Evolutionary conservation across 345 rosid genomes (phyloP).

Genomic region (Combretum micranthum): DNA sequence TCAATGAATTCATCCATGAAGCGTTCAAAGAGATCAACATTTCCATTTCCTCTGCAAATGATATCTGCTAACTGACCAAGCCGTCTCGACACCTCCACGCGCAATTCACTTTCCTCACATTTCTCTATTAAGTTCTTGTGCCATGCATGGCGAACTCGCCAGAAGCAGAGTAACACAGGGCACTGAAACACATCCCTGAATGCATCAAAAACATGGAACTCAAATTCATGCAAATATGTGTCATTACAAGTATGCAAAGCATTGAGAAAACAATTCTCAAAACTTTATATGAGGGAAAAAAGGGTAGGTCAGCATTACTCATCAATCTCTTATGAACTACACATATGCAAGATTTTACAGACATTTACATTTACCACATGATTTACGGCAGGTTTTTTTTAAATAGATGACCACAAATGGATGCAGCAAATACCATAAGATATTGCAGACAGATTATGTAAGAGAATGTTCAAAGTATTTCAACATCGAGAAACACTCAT

Average conservation of each 20-base stretch:
- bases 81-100: conserved; percentile 47
- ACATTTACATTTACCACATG: no score
- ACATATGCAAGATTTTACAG: no score
- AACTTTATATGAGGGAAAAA: no score
- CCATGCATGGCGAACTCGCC: conserved; percentile 88
- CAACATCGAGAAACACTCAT: no score
- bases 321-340: no score
- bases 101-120: conserved; percentile 54
- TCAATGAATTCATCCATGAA: conserved; percentile 62
- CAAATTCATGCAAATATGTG: conserved; percentile 3
- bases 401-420: no score
- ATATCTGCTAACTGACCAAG: conserved; percentile 60
- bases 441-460: no score
- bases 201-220: conserved; percentile 11
- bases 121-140: conserved; percentile 81
- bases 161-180: conserved; percentile 67
- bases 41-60: conserved; percentile 57
- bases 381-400: no score
- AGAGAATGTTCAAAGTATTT: no score
- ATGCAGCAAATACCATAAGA: no score
- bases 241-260: conserved; percentile 3
- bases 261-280: background rate
- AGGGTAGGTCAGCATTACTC: no score
- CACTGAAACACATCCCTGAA: conserved; percentile 95
- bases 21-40: conserved; percentile 35